These are phyloP conservation scores for Dispira simplex DNA, from an alignment of 192 early-diverging fungal species.

Conservation along the genomic window DNA sequence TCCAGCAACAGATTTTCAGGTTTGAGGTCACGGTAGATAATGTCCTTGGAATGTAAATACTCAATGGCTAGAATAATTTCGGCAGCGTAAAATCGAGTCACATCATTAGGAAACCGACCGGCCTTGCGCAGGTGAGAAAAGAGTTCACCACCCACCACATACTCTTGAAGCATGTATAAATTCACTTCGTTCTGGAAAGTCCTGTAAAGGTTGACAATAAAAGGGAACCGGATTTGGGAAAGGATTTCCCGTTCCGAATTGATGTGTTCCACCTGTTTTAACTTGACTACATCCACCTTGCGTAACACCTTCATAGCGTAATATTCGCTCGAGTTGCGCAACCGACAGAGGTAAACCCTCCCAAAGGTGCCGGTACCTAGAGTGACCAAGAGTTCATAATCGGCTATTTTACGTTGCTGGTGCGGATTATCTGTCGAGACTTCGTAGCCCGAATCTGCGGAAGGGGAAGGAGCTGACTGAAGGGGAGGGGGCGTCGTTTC, in stretches of 20 bases:
- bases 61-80: slow-evolving; percentile 93
- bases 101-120: slow-evolving; percentile 84
- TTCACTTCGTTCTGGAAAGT: slow-evolving; percentile 92
- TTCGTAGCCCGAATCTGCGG: neutral
- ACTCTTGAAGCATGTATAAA: slow-evolving; percentile 93
- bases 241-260: slow-evolving; percentile 72
- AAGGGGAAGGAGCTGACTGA: neutral
- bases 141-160: slow-evolving; percentile 90
- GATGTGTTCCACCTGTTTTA: slow-evolving; percentile 79
- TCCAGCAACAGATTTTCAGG: slow-evolving; percentile 83
- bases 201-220: slow-evolving; percentile 73
- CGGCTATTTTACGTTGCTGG: neutral
- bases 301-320: slow-evolving; percentile 82
- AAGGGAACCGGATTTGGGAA: slow-evolving; percentile 55
- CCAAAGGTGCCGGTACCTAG: slow-evolving; percentile 96
- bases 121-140: slow-evolving; percentile 90
- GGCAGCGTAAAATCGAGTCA: slow-evolving; percentile 90
- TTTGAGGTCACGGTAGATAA: slow-evolving; percentile 96
- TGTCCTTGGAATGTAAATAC: slow-evolving; percentile 83
- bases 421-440: neutral
- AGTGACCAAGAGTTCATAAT: slow-evolving; percentile 5
- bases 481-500: neutral
- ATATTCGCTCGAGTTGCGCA: slow-evolving; percentile 43
- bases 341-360: slow-evolving; percentile 79
- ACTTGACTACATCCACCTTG: slow-evolving; percentile 62